A percentile compares a stretch with the other conserved stretches of the same genome.
phyloP scores from a whole-genome alignment of 805 yeast genomes.

The Kuraishia cidri region DNA sequence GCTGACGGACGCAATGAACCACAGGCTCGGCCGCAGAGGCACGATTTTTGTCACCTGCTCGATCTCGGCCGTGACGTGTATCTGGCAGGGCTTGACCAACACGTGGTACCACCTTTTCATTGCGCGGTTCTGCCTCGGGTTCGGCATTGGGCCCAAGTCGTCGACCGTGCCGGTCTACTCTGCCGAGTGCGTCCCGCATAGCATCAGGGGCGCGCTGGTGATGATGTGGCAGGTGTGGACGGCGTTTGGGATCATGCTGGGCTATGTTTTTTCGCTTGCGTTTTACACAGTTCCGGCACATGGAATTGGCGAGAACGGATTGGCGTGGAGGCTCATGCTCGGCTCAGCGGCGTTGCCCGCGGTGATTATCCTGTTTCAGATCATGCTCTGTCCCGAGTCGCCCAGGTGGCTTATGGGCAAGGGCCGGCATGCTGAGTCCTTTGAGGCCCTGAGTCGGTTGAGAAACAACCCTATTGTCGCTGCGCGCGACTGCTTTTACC shows the following conservation, averaged over 20 bases:
- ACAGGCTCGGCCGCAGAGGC: slow-evolving; percentile 52
- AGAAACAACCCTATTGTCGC: slow-evolving; percentile 48
- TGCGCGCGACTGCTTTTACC: slow-evolving; percentile 66
- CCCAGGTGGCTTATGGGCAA: slow-evolving; percentile 77
- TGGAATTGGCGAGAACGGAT: slow-evolving; percentile 36
- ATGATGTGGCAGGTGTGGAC: slow-evolving; percentile 75
- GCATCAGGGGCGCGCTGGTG: slow-evolving; percentile 57
- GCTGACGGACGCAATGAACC: slow-evolving; percentile 53
- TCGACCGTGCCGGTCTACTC: slow-evolving; percentile 73
- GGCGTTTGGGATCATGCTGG: slow-evolving; percentile 68
- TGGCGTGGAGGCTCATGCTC: slow-evolving; percentile 66
- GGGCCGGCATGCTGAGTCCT: slow-evolving; percentile 52
- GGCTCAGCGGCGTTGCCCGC: slow-evolving; percentile 67
- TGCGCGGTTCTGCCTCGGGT: slow-evolving; percentile 56
- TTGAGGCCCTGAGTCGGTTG: slow-evolving; percentile 35
- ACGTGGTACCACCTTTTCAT: slow-evolving; percentile 64
- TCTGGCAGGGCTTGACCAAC: slow-evolving; percentile 59
- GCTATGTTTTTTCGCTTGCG: slow-evolving; percentile 57
- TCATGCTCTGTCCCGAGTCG: slow-evolving; percentile 65
- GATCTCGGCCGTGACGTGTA: slow-evolving; percentile 51
- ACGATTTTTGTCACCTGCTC: slow-evolving; percentile 57
- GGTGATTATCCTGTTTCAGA: slow-evolving; percentile 44
- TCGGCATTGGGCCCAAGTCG: slow-evolving; percentile 67
- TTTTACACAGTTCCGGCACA: too few relatives aligned
- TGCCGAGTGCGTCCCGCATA: slow-evolving; percentile 56